phyloP scores from a whole-genome alignment of 2,329 filamentous ascomycete genomes.

The Fusarium sp. region DNA sequence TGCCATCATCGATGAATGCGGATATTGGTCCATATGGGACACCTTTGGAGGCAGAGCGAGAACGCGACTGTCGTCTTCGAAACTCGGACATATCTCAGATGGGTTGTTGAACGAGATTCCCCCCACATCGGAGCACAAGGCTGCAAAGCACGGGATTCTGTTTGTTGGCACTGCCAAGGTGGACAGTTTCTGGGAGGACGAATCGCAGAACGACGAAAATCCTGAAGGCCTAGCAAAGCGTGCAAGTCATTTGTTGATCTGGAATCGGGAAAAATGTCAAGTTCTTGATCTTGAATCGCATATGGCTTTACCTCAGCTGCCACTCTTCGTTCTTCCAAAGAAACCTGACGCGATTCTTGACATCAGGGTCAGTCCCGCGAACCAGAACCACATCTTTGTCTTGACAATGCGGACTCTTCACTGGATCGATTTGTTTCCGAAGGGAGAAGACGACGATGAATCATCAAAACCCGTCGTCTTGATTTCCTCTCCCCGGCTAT shows the following conservation, averaged over 20 bases:
- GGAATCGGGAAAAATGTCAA: slow-evolving; percentile 52
- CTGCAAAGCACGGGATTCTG: slow-evolving; percentile 57
- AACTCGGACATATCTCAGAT: slow-evolving; percentile 58
- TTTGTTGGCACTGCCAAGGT: slow-evolving; percentile 51
- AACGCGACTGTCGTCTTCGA: slow-evolving; percentile 50
- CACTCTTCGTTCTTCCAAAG: slow-evolving; percentile 42
- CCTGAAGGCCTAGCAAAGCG: slow-evolving; percentile 12
- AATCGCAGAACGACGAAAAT: slow-evolving; percentile 22
- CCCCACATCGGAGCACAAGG: slow-evolving; percentile 41
- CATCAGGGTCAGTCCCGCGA: slow-evolving; percentile 59
- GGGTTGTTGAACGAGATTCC: slow-evolving; percentile 53
- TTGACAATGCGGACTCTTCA: slow-evolving; percentile 66
- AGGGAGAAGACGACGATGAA: slow-evolving; percentile 13
- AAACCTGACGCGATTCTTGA: slow-evolving; percentile 64
- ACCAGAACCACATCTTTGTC: slow-evolving; percentile 65
- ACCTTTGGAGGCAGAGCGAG: slow-evolving; percentile 56
- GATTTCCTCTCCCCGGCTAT: slow-evolving; percentile 47
- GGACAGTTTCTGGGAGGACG: slow-evolving; percentile 38
- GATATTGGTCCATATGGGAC: slow-evolving; percentile 76
- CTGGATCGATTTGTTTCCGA: slow-evolving; percentile 57
- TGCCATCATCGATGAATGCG: slow-evolving; percentile 72
- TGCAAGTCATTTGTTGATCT: slow-evolving; percentile 49
- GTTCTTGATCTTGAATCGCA: slow-evolving; percentile 53
- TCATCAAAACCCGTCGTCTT: slow-evolving; percentile 42
- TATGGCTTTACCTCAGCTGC: slow-evolving; percentile 43